Evolutionary conservation across 2,329 filamentous ascomycete species (phyloP), one percentile per base, ranked within the genome.

Genomic region (Penicillium expansum): DNA sequence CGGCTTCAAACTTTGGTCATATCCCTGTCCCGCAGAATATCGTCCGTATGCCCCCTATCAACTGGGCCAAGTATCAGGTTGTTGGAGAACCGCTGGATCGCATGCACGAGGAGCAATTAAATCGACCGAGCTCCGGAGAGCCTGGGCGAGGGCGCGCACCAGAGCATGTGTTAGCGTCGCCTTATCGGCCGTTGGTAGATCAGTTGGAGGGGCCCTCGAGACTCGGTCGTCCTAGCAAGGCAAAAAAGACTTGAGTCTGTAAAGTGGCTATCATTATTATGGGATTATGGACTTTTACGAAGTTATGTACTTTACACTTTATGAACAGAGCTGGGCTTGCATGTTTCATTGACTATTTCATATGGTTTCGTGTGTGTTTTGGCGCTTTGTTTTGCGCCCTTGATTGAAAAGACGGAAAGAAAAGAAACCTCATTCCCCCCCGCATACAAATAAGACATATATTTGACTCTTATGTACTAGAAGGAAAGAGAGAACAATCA

Each of bases 61-160:
- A 97, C 77, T 97, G 93, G 93, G 85, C 87, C 13, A 92, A 96
- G 70, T 97, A 97, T 73, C 90, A 91, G 65, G 82, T 97, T n/a
- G 86, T 94, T 3, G 92, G 91, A 48, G 88, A 90, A 58, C 85
- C 90, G 1, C 80, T 97, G 35, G 91, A 97, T 73, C 89, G 86
- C 71, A 79, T 97, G 61, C 92, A 97, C 71, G 83, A 86, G 49
- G 90, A 96, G 69, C 92, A 97, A 75, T 77, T 86, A 51, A 76
- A 79, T 48, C 82, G 84, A 52, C 92, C 91, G 1, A 71, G 69
- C 16, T 57, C 74, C 8, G 73, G 76, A 10, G 78, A 77, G 67
- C 63, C 77, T 65, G 53, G 72, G 61, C 70, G 69, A 53, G 69
- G 72, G 10, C 57, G 63, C 24, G 77, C 77, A 1, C 77, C 78